Conservation (phyloP, 2,329 filamentous ascomycete genomes). For the Lasiodiplodia hormozganensis region DNA sequence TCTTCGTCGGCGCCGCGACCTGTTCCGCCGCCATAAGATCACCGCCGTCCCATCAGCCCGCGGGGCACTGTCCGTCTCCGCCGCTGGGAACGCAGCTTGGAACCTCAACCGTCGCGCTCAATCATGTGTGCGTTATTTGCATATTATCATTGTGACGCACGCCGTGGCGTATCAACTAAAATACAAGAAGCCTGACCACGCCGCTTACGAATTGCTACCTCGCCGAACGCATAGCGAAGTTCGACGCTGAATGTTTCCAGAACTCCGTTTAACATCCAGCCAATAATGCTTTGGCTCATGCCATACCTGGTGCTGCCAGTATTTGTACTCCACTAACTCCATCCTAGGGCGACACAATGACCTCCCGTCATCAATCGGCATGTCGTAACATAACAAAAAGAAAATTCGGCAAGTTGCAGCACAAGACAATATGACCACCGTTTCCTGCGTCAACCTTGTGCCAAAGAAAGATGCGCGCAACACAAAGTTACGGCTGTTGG, state of each 20-base stretch:
- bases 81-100: not conserved
- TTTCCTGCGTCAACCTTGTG: not conserved
- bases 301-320: not conserved
- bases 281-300: not conserved
- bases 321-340: constrained; percentile 3
- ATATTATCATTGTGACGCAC: not conserved
- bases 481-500: not conserved
- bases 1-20: not conserved
- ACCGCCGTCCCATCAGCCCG: not conserved
- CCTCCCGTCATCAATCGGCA: not conserved
- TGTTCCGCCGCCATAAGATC: not conserved
- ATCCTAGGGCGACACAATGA: not conserved
- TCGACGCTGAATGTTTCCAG: not conserved
- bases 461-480: not conserved
- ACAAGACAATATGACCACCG: not conserved
- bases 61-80: not conserved
- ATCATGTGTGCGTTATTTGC: not conserved
- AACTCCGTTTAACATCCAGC: not conserved
- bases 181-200: not conserved
- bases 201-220: not conserved
- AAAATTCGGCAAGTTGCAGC: not conserved
- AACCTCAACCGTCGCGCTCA: not conserved
- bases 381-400: not conserved
- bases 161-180: not conserved
- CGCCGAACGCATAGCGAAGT: not conserved